Conservation (phyloP, 495 filamentous ascomycete genomes). For the Aspergillus coremiiformis region DNA sequence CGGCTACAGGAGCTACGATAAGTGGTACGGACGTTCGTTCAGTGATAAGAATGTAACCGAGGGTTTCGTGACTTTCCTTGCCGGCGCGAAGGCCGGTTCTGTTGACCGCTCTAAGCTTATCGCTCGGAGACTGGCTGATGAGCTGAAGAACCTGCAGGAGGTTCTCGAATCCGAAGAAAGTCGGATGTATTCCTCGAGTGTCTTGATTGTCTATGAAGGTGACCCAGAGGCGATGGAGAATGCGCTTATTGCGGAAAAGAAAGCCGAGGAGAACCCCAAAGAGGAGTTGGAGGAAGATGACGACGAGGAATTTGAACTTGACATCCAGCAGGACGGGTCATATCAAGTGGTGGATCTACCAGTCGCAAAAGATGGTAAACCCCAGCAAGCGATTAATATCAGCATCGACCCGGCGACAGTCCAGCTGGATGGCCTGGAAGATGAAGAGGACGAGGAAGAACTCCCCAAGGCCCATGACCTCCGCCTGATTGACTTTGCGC, state of each 20-base stretch:
- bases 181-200: constrained; percentile 86
- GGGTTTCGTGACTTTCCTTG: constrained; percentile 70
- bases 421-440: constrained; percentile 33
- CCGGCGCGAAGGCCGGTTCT: constrained; percentile 49
- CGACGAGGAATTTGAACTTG: constrained; percentile 51
- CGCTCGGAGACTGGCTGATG: constrained; percentile 55
- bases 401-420: constrained; percentile 30
- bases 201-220: constrained; percentile 90
- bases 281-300: constrained; percentile 38
- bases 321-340: constrained; percentile 22
- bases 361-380: constrained; percentile 18
- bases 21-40: constrained; percentile 76
- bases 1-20: constrained; percentile 73
- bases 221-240: constrained; percentile 60
- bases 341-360: constrained; percentile 30
- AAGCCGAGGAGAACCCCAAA: constrained; percentile 22
- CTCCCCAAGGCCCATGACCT: constrained; percentile 68
- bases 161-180: constrained; percentile 71
- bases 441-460: constrained; percentile 61
- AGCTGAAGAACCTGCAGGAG: constrained; percentile 56
- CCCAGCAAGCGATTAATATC: constrained; percentile 34
- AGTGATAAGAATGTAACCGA: constrained; percentile 61
- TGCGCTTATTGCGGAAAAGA: constrained; percentile 57
- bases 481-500: constrained; percentile 95
- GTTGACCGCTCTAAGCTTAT: constrained; percentile 48